phyloP scores from a whole-genome alignment of 176 grass and related monocot species.

The Hyparrhenia diplandra region DNA sequence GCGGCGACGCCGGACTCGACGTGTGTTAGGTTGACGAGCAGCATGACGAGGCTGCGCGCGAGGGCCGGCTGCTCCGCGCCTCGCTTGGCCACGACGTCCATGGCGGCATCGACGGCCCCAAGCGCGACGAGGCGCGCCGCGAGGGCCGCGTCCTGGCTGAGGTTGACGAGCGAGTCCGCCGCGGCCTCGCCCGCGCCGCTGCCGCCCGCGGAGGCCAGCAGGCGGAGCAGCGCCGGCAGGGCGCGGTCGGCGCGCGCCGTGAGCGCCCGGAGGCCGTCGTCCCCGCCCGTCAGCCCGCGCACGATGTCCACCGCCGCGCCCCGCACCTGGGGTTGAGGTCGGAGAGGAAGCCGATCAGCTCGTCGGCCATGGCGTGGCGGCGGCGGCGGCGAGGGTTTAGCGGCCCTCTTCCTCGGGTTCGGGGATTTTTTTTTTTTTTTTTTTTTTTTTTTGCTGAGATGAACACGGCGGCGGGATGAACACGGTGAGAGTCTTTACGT shows the following conservation, averaged over 20 bases:
- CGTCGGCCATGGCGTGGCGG: too few relatives aligned
- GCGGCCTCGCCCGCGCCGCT: slow-evolving; percentile 45
- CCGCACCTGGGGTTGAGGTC: slow-evolving; percentile 67
- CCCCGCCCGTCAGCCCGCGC: slow-evolving; percentile 65
- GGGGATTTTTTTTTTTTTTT: too few relatives aligned
- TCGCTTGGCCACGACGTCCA: slow-evolving; percentile 69
- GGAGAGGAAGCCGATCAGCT: too few relatives aligned
- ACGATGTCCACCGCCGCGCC: slow-evolving; percentile 74
- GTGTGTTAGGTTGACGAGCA: slow-evolving; percentile 89
- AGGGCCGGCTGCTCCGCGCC: slow-evolving; percentile 37
- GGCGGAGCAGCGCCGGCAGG: slow-evolving; percentile 49
- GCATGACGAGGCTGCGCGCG: slow-evolving; percentile 70
- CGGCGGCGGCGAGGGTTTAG: too few relatives aligned
- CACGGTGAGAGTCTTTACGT: too few relatives aligned
- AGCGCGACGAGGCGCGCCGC: slow-evolving; percentile 55
- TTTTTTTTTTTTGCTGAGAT: too few relatives aligned
- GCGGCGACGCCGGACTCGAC: slow-evolving; percentile 58
- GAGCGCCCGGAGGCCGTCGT: slow-evolving; percentile 57
- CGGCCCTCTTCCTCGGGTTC: too few relatives aligned
- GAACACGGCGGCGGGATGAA: too few relatives aligned
- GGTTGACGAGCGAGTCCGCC: slow-evolving; percentile 83
- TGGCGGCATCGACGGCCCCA: slow-evolving; percentile 41
- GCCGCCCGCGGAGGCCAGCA: slow-evolving; percentile 40
- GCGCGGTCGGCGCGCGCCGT: slow-evolving; percentile 37
- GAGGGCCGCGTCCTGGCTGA: slow-evolving; percentile 60